Evolutionary conservation across 495 filamentous ascomycete genomes (phyloP).

Genomic region (Hapsidospora chrysogenum): DNA sequence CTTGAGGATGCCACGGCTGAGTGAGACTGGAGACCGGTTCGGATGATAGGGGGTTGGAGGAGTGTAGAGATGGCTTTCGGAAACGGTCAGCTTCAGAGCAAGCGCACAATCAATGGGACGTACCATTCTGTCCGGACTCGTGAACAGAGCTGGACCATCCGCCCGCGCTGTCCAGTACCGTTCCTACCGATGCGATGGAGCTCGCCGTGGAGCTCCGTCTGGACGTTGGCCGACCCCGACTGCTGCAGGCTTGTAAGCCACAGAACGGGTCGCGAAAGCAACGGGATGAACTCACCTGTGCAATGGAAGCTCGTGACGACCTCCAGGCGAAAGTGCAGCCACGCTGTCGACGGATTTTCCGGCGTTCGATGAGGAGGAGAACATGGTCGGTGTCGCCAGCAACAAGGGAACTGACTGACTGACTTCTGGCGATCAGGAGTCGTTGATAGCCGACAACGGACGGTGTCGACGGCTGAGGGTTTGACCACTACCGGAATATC

Average conservation of each 20-base stretch:
- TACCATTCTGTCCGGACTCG: slow-evolving; percentile 71
- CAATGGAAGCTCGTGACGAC: slow-evolving; percentile 44
- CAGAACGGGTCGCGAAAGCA: background rate
- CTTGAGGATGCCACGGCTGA: slow-evolving; percentile 45
- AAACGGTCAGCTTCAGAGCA: no score
- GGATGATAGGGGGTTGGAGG: slow-evolving; percentile 75
- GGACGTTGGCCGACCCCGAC: slow-evolving; percentile 8
- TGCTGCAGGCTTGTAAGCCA: slow-evolving; percentile 12
- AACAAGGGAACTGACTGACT: background rate
- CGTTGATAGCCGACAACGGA: background rate
- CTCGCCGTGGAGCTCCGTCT: slow-evolving; percentile 74
- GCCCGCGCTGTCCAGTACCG: slow-evolving; percentile 47
- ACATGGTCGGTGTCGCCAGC: slow-evolving; percentile 27
- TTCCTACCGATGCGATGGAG: slow-evolving; percentile 68
- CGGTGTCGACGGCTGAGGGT: background rate
- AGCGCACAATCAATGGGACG: no score
- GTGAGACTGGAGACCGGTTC: slow-evolving; percentile 70
- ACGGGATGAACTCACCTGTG: slow-evolving; percentile 16
- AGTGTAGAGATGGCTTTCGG: slow-evolving; percentile 90
- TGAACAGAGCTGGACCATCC: slow-evolving; percentile 43
- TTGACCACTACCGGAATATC: slow-evolving; percentile 13
- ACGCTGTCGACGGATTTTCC: slow-evolving; percentile 59
- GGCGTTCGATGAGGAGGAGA: slow-evolving; percentile 40
- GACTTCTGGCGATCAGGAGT: background rate
- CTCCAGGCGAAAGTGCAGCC: slow-evolving; percentile 30